These are phyloP conservation scores for Bothriochloa decipiens DNA, from an alignment of 176 grass and related monocot species.

Conservation along the genomic window DNA sequence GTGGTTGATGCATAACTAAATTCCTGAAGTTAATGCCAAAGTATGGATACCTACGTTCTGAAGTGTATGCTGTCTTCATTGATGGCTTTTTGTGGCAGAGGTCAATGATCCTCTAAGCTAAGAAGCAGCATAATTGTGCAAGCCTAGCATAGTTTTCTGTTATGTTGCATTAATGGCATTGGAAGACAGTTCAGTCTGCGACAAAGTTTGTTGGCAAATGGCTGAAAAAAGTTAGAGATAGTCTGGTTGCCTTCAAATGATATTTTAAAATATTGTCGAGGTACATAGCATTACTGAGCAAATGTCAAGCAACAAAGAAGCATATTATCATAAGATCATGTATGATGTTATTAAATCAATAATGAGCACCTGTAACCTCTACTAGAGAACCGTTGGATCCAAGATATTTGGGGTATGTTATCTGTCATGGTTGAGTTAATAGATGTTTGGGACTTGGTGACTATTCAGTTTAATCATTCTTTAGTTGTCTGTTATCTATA, in stretches of 20 bases:
- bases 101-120: conserved; percentile 7
- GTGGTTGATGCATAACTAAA: conserved; percentile 5
- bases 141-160: neutral
- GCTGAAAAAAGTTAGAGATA: neutral
- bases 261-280: conserved; percentile 10
- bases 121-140: conserved; percentile 25
- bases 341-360: neutral
- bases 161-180: neutral
- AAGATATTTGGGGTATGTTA: neutral
- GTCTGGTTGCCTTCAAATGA: neutral
- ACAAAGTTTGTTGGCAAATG: conserved; percentile 12
- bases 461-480: neutral
- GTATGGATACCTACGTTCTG: neutral
- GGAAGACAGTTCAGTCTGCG: neutral
- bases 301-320: neutral
- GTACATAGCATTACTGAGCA: neutral
- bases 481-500: neutral
- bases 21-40: conserved; percentile 18
- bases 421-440: neutral
- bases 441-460: neutral
- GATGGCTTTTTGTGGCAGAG: neutral
- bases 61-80: neutral
- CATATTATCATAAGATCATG: neutral
- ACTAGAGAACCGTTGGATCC: neutral
- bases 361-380: neutral